Base-by-base conservation (phyloP, 768 basidiomycete species). In the Thelephora aurantiotincta region DNA sequence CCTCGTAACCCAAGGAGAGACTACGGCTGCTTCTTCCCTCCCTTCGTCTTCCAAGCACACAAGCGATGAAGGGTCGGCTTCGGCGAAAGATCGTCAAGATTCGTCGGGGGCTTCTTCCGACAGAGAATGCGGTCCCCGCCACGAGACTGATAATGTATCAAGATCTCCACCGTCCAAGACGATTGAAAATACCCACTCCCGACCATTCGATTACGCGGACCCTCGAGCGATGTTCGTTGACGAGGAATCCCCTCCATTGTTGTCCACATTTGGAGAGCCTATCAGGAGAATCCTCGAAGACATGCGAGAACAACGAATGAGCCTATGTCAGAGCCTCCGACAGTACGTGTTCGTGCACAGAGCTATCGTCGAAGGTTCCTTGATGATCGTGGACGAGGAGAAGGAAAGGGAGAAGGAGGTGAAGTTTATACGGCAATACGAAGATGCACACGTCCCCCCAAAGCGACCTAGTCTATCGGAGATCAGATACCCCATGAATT, bases 281-380 rank as follows among this genome's bases (percentile, higher is more conserved):
- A 75, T 96, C 35, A 78, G 73, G 60, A 73, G 78, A 47, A 74
- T 96, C 1, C 70, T 97, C 45, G 89, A 93, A 63, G 88, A 92
- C 59, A 90, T 98, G 82, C 74, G 94, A 41, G 82, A 93, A 62
- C 93, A 97, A 65, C 71, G 94, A 47, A 98, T 98, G 94, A 91
- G 88, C 57, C 65, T 96, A 51, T 94, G 93, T 59, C 93, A 94
- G 68, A 94, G 86, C 61, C 65, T 93, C 58, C 69, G 92, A 49
- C 94, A 98, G 65, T 98, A 93, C 58, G 82, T 93, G 16, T 97
- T 93, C 63, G 86, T 91, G 34, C 88, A 96, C 60, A 78, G 82
- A 26, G 89, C 81, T 14, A 70, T 92, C 48, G 74, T 91, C 49
- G 85, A 88, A 62, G 88, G 89, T 6, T 75, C 82, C 13, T 62